Evolutionary conservation across 768 basidiomycete genomes (phyloP), one percentile per base, ranked within the genome.

Genomic region (Lactifluus hygrophoroides): DNA sequence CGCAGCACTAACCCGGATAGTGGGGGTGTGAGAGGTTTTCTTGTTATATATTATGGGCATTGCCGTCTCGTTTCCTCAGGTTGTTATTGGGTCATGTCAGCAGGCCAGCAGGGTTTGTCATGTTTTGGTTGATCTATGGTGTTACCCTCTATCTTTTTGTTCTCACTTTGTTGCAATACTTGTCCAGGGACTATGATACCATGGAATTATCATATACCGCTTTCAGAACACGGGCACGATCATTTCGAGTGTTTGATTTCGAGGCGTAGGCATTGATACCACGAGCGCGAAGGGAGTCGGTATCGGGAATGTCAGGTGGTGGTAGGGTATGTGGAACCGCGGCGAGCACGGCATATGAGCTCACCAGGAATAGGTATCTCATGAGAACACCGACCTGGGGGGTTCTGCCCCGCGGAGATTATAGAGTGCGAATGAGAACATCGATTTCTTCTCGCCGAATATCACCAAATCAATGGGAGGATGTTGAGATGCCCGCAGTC

Each of bases 1-100:
- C 14, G 59, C 59, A 2, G 59, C 59, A 1, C 30, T 60, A 5
- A 30, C 59, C 8, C 55, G 59, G 38, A 38, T 40, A 38, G 37
- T 49, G 3, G 48, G 23, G 16, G 14, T 51, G 28, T 45, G 47
- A 37, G 35, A 19, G 40, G 13, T 5, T n/a, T n/a, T n/a, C n/a
- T n/a, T n/a, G n/a, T n/a, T n/a, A n/a, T n/a, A n/a, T n/a, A 32
- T 32, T 5, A 10, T 5, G 10, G 10, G 10, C 5, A 32, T 10
- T 32, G 10, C 32, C 32, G 10, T 32, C 32, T 32, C 32, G 5
- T 10, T 32, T 10, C 13, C 8, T 43, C 13, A n/a, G 40, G 16
- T n/a, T 17, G 17, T 40, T 38, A 17, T 38, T 17, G 37, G n/a
- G n/a, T n/a, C n/a, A n/a, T n/a, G 14, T 38, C 16, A 42, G n/a